Evolutionary conservation across 352 stramenopile species (phyloP), one percentile per base, ranked within the genome.

Genomic region (Phytopythium ostracodes): DNA sequence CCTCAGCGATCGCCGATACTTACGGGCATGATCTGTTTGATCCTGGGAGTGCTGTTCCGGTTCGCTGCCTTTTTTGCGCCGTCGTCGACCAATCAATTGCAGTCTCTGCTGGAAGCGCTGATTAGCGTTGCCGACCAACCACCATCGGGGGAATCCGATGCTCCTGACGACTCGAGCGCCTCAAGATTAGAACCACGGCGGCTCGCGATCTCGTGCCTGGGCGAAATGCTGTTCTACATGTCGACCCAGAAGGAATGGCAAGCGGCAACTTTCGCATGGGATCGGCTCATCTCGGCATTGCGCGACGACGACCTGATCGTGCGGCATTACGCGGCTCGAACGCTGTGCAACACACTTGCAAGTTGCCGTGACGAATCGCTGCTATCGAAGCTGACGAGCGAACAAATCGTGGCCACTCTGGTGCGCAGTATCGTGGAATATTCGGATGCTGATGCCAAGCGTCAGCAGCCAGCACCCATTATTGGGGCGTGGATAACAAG

Each of bases 201-300:
- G 20, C 24, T 75, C 52, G 72, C 84, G 10, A 56, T 84, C 6
- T 70, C 80, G 6, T 88, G 82, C 59, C 64, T 95, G 2, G 86
- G 86, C 9, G 84, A 93, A 59, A 62, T 93, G 22, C 54, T 91
- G 0, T 91, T 92, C 59, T 92, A 92, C 59, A 78, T 86, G 14
- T 76, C 81, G 11, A 87, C 84, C 0, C 80, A 90, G 53, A 71
- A 83, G 25, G 67, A 80, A 18, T 75, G 63, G 61, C 56, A 73
- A 25, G 50, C 88, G 25, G 70, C 76, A 2, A 60, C 66, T 29
- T 59, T 66, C 1, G 70, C 70, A 2, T 49, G 86, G 17, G 44
- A 69, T 0, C 64, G 66, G 50, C 56, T 92, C 18, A 55, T 91
- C 3, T 31, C 56, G 2, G 60, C 62, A 24, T 55, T 94, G 10